Conservation (phyloP, 192 early-diverging fungal species). For the Entrophospora sp. region DNA sequence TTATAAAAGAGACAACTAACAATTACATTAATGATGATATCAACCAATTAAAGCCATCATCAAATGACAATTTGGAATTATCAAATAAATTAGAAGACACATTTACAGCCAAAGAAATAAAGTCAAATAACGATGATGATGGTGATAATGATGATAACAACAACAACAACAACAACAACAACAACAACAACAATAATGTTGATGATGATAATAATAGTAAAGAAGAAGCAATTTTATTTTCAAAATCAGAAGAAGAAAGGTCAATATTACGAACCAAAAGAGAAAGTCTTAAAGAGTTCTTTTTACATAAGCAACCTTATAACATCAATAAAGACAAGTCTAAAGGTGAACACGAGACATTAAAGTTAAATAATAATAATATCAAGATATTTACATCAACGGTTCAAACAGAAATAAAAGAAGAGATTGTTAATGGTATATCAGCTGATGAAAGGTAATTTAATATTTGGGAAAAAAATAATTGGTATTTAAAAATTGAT, state of each 20-base stretch:
- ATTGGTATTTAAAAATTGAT: no score
- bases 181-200: background rate
- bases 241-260: constrained; percentile 9
- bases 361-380: background rate
- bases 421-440: no score
- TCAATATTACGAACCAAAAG: background rate
- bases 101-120: no score
- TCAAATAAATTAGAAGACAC: no score
- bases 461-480: no score
- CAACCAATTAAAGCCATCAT: no score
- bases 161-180: background rate
- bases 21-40: no score
- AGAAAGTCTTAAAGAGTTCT: constrained; percentile 16
- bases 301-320: constrained; percentile 4
- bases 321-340: constrained; percentile 1
- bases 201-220: background rate
- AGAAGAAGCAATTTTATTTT: background rate
- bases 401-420: no score
- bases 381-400: no score
- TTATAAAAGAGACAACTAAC: no score
- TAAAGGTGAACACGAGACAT: background rate
- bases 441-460: no score
- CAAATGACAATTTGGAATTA: no score
- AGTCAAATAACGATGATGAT: background rate
- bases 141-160: background rate